Evolutionary conservation across 2,329 filamentous ascomycete genomes (phyloP), one percentile per base, ranked within the genome.

Genomic region (Monosporascus sp.): DNA sequence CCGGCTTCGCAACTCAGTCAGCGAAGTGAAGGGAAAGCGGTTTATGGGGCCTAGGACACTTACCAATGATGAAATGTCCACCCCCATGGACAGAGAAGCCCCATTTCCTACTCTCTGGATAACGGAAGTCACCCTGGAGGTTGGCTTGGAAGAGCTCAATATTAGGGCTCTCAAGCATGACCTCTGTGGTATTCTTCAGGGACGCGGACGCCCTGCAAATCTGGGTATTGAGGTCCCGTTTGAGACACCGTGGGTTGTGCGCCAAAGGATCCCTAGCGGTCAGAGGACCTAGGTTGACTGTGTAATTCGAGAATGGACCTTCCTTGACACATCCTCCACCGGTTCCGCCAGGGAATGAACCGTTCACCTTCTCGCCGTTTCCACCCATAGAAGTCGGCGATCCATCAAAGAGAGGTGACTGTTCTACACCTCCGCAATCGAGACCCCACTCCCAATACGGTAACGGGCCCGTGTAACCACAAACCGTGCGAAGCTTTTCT

Each of bases 281-380:
- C 48, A 69, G 65, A 7, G 72, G 70, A 0, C 73, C 73, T 44
- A 76, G 61, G 56, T 70, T 72, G 19, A 73, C 67, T 0, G 63
- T 68, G 59, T 72, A 70, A 60, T 72, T 70, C 26, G 62, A 60
- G 19, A 81, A 72, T 1, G 79, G 79, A 0, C 78, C 78, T 1
- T 63, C 66, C 7, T 63, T 65, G 0, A 83, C 68, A 61, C 79
- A 83, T 2, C 81, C 81, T 40, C 81, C 80, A 16, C 81, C 81
- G 0, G 70, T 68, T 11, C 77, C 79, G 0, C 74, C 69, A 0
- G 74, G 72, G 17, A 76, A 53, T 2, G 57, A 53, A 16, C 48
- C 26, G 47, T 64, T 61, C 43, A 72, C 60, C 49, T 65, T 65
- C 7, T 55, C 71, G 3, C 77, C 76, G 58, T 78, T 74, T 11